Base-by-base conservation (phyloP, 1,284 basidiomycete species). In the Xanthoconium separans region DNA sequence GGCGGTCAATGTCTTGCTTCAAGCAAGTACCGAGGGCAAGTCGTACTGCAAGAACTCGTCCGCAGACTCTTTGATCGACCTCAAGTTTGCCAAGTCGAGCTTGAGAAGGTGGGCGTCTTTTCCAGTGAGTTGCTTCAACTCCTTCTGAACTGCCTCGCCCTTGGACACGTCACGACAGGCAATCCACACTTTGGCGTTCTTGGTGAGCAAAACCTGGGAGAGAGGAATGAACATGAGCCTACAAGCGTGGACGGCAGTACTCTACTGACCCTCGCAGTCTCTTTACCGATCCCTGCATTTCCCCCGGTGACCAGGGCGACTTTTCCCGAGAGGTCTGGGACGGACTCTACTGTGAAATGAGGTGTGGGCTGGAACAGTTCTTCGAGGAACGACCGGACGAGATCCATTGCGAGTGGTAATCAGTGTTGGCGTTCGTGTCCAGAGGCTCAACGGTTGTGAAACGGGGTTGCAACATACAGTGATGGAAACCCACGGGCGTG, bases 141-240 rank as follows among this genome's bases (percentile, higher is more conserved):
- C 72, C n/a, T 68, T 61, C 41, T 87, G 81, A 2, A 83, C 79
- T 2, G 66, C 69, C 36, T 73, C 58, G 0, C 77, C 83, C 56
- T 78, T 83, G 30, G 68, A 59, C 53, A 70, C 61, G 58, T 71
- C 78, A 16, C 87, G 75, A 18, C 76, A 75, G 2, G 81, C 83
- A 58, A 89, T 73, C 64, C 86, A 88, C 0, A 90, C 87, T 55
- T 76, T 85, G 9, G 85, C 84, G 36, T 83, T 80, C 50, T 77
- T 77, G 6, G 64, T 57, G 40, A 88, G 74, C 12, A 85, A 72
- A 6, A 73, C 77, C 76, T 79, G 44, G 9, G 2, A 16, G 7
- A 24, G 12, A 31, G 42, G 18, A 15, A 10, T 42, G 30, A 43
- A 18, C 12, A 24, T 2, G 27, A 31, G 27, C 4, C 22, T 22